Evolutionary conservation across 2,329 filamentous ascomycete genomes (phyloP).

Genomic region (Colletotrichum destructivum): DNA sequence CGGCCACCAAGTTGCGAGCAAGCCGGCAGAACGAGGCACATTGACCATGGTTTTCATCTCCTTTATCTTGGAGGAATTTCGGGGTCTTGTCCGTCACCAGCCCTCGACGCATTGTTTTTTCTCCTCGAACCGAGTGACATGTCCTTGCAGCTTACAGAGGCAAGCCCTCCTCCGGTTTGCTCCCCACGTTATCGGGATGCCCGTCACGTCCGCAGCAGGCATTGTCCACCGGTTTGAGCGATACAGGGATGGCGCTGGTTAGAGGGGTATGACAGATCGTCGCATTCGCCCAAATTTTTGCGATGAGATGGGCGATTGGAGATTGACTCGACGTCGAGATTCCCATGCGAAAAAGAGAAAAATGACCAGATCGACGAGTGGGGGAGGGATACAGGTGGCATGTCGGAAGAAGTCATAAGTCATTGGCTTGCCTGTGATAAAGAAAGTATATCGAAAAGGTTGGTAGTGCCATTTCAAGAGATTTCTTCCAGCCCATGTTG

Average conservation of each 20-base stretch:
- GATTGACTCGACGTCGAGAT: conserved; percentile 20
- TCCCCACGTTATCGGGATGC: conserved; percentile 17
- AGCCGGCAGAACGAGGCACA: background rate
- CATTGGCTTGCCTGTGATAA: conserved; percentile 20
- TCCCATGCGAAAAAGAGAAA: conserved; percentile 20
- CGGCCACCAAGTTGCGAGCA: background rate
- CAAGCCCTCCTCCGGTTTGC: conserved; percentile 5
- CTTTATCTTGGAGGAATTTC: background rate
- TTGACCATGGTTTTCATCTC: background rate
- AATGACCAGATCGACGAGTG: conserved; percentile 24
- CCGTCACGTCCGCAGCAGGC: conserved; percentile 8
- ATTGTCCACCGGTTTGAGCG: conserved; percentile 26
- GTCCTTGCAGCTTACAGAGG: background rate
- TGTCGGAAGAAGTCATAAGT: conserved; percentile 4
- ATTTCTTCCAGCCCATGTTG: background rate
- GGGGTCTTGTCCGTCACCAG: background rate
- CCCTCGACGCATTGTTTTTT: background rate
- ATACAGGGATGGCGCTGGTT: conserved; percentile 23
- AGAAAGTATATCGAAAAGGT: background rate
- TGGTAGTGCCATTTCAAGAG: conserved; percentile 2
- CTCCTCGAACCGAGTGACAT: background rate
- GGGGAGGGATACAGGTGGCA: background rate
- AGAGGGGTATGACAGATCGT: background rate
- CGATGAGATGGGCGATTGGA: conserved; percentile 7
- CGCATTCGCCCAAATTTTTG: conserved; percentile 13